Percentiles rank a stretch among this genome's conserved stretches.
Conservation (phyloP, 768 basidiomycete genomes). For the Serendipita sp. region DNA sequence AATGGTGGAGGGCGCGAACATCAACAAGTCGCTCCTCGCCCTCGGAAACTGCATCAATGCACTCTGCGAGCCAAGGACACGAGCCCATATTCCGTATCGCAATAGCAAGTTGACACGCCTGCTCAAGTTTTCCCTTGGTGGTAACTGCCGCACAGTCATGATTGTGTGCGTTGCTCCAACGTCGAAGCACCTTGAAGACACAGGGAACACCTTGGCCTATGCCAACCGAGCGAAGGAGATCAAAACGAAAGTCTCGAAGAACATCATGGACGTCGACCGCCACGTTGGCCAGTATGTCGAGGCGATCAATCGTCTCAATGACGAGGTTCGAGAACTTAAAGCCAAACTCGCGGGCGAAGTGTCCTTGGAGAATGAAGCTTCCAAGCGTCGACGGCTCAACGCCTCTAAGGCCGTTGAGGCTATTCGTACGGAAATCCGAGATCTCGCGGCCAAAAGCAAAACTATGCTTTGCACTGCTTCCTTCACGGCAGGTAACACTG, state of each 20-base stretch:
- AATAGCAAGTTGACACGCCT: slow-evolving; percentile 97
- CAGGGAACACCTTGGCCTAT: slow-evolving; percentile 94
- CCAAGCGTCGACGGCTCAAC: slow-evolving; percentile 53
- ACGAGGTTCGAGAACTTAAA: slow-evolving; percentile 74
- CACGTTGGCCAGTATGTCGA: slow-evolving; percentile 93
- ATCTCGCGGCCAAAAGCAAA: slow-evolving; percentile 56
- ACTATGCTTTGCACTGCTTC: slow-evolving; percentile 63
- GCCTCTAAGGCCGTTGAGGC: slow-evolving; percentile 58
- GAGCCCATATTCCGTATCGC: slow-evolving; percentile 80
- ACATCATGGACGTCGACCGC: slow-evolving; percentile 86
- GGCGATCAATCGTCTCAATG: slow-evolving; percentile 77
- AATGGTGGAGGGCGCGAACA: slow-evolving; percentile 97
- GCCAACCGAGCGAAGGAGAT: slow-evolving; percentile 97
- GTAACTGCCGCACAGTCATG: slow-evolving; percentile 99
- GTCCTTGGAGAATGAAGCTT: slow-evolving; percentile 42
- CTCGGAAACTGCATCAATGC: slow-evolving; percentile 98
- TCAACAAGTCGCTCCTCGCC: slow-evolving; percentile 95
- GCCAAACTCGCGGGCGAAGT: slow-evolving; percentile 65
- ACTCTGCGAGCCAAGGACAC: slow-evolving; percentile 76
- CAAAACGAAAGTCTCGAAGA: slow-evolving; percentile 91
- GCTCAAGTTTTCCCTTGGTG: slow-evolving; percentile 94
- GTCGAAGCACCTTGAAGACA: slow-evolving; percentile 92
- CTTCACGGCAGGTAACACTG: slow-evolving; percentile 50
- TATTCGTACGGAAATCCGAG: slow-evolving; percentile 54
- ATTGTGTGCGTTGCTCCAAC: slow-evolving; percentile 95